phyloP scores from a whole-genome alignment of 2,329 filamentous ascomycete species.

The Tricladium varicosporioides region DNA sequence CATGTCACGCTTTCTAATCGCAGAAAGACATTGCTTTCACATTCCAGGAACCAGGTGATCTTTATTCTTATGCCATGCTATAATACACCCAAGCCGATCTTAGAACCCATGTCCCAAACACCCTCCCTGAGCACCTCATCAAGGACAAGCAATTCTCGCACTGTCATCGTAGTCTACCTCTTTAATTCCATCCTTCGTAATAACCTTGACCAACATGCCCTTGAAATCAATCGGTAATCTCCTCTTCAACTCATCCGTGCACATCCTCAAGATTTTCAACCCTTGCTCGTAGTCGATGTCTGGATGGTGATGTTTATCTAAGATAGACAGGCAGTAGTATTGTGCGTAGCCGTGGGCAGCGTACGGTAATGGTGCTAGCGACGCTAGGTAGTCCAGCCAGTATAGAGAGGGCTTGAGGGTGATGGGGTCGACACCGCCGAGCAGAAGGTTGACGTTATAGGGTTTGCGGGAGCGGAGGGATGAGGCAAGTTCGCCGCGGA shows the following conservation, averaged over 20 bases:
- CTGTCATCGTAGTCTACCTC: constrained; percentile 83
- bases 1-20: no score
- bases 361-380: constrained; percentile 84
- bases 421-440: constrained; percentile 91
- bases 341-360: constrained; percentile 98
- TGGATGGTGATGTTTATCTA: constrained; percentile 98
- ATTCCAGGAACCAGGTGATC: constrained; percentile 8
- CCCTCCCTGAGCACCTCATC: background rate
- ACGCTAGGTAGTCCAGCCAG: constrained; percentile 96
- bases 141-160: constrained; percentile 31
- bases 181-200: constrained; percentile 89
- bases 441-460: constrained; percentile 93
- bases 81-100: constrained; percentile 7
- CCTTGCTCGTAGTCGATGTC: constrained; percentile 88
- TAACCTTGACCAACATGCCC: constrained; percentile 88
- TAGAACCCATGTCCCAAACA: background rate
- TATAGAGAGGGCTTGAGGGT: constrained; percentile 88
- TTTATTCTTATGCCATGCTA: constrained; percentile 19
- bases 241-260: constrained; percentile 94
- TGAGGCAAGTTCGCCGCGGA: constrained; percentile 87
- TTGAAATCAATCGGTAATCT: constrained; percentile 98
- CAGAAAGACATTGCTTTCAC: no score
- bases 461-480: constrained; percentile 89
- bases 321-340: constrained; percentile 96
- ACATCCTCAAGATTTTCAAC: constrained; percentile 89